phyloP scores from a whole-genome alignment of 345 rosid genomes.

The Citrus cavaleriei region DNA sequence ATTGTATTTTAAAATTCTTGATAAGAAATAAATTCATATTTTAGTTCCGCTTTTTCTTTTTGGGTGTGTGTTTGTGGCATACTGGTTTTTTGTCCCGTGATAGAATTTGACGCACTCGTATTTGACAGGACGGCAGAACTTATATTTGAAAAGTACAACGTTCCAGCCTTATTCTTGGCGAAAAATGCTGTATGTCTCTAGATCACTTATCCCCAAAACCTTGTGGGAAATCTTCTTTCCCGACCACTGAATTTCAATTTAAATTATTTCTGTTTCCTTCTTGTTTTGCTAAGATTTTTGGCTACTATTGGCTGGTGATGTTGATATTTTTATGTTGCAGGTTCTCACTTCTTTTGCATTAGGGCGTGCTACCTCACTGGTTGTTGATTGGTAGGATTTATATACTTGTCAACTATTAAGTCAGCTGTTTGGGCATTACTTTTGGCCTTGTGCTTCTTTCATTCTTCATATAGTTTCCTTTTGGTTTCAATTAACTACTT shows the following conservation, averaged over 20 bases:
- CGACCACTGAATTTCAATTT: not conserved
- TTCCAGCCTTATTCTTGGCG: constrained; percentile 96
- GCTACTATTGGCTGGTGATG: constrained; percentile 10
- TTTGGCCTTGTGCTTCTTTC: not conserved
- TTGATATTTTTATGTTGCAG: constrained; percentile 36
- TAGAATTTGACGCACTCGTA: not conserved
- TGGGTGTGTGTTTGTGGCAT: not conserved
- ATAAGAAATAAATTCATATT: not conserved
- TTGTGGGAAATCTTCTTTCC: not conserved
- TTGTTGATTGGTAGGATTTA: constrained; percentile 74
- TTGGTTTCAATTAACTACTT: not conserved
- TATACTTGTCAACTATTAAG: not conserved
- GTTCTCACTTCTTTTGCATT: constrained; percentile 98
- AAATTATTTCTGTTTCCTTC: not conserved
- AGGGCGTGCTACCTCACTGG: constrained; percentile 97
- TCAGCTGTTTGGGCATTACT: not conserved
- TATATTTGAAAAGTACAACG: constrained; percentile 95
- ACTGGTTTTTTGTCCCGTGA: not conserved
- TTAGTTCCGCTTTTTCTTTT: not conserved
- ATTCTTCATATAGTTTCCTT: not conserved
- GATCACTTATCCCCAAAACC: constrained; percentile 2
- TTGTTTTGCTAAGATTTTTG: not conserved
- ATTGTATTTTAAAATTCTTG: not conserved
- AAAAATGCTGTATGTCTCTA: constrained; percentile 82
- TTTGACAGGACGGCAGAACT: constrained; percentile 82